Conservation (phyloP, 139 green algal species). For the Chlamydomonas urium region DNA sequence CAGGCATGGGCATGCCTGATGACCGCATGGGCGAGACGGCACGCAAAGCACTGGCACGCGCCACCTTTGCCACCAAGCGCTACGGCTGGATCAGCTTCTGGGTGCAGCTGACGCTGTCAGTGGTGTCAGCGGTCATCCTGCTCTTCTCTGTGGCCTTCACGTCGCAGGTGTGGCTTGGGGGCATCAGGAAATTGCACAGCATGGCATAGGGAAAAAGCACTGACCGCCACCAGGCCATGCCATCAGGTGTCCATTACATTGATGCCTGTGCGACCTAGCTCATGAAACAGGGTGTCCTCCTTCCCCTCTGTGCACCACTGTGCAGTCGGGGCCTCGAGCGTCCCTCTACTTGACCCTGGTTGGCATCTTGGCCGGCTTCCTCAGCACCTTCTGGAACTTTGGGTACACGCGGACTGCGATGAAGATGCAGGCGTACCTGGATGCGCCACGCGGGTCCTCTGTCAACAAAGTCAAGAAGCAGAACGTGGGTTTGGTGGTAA, state of each 20-base stretch:
- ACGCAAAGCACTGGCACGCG: conserved; percentile 35
- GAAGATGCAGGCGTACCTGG: conserved; percentile 66
- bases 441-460: conserved; percentile 38
- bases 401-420: conserved; percentile 69
- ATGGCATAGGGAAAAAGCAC: too few species aligned
- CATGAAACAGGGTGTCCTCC: too few species aligned
- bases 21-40: conserved; percentile 46
- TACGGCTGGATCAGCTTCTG: conserved; percentile 93
- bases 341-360: conserved; percentile 90
- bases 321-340: conserved; percentile 67
- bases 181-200: too few species aligned
- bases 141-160: conserved; percentile 95
- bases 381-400: conserved; percentile 91
- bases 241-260: too few species aligned
- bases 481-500: conserved; percentile 42
- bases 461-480: conserved; percentile 62
- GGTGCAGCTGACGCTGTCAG: conserved; percentile 86
- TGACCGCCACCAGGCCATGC: too few species aligned
- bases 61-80: conserved; percentile 46
- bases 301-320: too few species aligned
- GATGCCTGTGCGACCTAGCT: too few species aligned
- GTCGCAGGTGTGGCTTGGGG: conserved; percentile 59
- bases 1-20: too few species aligned
- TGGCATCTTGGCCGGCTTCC: conserved; percentile 85
- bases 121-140: conserved; percentile 85